Percentiles rank a stretch among this genome's conserved stretches.
Conservation (phyloP, 345 rosid species). For the Psidium friedrichsthalianum region DNA sequence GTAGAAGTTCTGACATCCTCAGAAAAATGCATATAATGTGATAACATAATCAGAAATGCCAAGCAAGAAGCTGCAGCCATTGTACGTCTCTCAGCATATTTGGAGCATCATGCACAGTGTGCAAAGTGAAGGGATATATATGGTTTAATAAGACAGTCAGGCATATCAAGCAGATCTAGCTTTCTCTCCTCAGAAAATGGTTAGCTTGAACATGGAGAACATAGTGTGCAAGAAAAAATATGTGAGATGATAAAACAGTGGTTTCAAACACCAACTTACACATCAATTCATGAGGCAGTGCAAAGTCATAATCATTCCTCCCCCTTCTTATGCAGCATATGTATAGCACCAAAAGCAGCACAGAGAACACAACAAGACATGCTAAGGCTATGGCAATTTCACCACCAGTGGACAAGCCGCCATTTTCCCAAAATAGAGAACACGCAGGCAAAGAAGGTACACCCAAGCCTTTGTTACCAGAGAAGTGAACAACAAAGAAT, state of each 20-base stretch:
- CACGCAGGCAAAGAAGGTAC: slow-evolving; percentile 75
- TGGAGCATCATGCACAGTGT: too few species aligned
- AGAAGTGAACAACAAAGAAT: slow-evolving; percentile 30
- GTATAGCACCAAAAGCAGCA: slow-evolving; percentile 35
- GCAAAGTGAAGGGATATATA: too few species aligned
- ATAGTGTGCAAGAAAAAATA: background rate
- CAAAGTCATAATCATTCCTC: slow-evolving; percentile 87
- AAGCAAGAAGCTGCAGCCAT: too few species aligned
- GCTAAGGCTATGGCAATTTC: slow-evolving; percentile 64
- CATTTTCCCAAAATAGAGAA: slow-evolving; percentile 79
- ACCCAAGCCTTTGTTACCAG: slow-evolving; percentile 91
- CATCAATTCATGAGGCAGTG: slow-evolving; percentile 80
- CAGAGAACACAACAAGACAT: slow-evolving; percentile 28
- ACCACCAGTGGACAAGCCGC: slow-evolving; percentile 68
- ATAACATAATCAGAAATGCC: too few species aligned
- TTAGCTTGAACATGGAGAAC: background rate
- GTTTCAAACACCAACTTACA: slow-evolving; percentile 36
- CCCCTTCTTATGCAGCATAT: slow-evolving; percentile 57
- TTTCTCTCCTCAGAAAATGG: background rate
- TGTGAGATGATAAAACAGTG: background rate
- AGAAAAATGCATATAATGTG: too few species aligned
- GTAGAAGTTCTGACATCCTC: too few species aligned
- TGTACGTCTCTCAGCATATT: too few species aligned
- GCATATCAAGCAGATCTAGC: background rate
- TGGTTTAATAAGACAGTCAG: background rate